These are phyloP conservation scores for Lasiosphaeria ovina DNA, from an alignment of 495 filamentous ascomycete species.

Conservation along the genomic window DNA sequence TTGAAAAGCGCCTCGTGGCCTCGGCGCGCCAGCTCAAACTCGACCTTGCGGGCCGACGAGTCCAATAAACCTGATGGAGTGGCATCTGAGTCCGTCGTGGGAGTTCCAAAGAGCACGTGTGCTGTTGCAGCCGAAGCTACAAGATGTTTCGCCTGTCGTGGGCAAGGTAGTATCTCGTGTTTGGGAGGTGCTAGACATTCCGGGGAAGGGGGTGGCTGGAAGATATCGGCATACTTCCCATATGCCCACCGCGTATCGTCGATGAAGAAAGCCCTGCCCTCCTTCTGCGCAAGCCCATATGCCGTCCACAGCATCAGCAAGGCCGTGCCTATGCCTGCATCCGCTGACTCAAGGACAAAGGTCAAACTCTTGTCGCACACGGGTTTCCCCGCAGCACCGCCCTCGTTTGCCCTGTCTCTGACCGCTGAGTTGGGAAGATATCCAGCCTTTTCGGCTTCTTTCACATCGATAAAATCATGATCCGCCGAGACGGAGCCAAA, in stretches of 20 bases:
- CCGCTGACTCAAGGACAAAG: conserved; percentile 63
- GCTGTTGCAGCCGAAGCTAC: conserved; percentile 65
- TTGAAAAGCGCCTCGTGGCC: conserved; percentile 67
- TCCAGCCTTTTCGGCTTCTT: conserved; percentile 57
- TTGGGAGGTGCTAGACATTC: conserved; percentile 59
- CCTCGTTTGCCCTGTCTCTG: conserved; percentile 20
- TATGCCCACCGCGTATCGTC: conserved; percentile 77
- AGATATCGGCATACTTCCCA: conserved; percentile 65
- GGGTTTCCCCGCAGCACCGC: conserved; percentile 31
- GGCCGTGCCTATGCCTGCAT: conserved; percentile 66
- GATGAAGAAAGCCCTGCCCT: conserved; percentile 69
- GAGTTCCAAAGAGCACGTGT: conserved; percentile 43
- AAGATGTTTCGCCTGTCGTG: conserved; percentile 64
- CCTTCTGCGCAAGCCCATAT: conserved; percentile 68
- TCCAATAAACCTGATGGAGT: conserved; percentile 44
- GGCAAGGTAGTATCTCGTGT: conserved; percentile 67
- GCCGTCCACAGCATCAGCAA: conserved; percentile 73
- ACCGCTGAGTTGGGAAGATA: conserved; percentile 43
- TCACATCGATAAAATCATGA: conserved; percentile 63
- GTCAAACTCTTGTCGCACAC: conserved; percentile 67
- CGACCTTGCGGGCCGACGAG: conserved; percentile 33
- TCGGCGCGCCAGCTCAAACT: conserved; percentile 58
- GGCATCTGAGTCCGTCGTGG: conserved; percentile 24
- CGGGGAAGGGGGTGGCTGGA: conserved; percentile 56
- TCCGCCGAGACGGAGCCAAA: conserved; percentile 62